Base-by-base conservation (phyloP, 2,329 filamentous ascomycete species). In the Aciculosporium take region DNA sequence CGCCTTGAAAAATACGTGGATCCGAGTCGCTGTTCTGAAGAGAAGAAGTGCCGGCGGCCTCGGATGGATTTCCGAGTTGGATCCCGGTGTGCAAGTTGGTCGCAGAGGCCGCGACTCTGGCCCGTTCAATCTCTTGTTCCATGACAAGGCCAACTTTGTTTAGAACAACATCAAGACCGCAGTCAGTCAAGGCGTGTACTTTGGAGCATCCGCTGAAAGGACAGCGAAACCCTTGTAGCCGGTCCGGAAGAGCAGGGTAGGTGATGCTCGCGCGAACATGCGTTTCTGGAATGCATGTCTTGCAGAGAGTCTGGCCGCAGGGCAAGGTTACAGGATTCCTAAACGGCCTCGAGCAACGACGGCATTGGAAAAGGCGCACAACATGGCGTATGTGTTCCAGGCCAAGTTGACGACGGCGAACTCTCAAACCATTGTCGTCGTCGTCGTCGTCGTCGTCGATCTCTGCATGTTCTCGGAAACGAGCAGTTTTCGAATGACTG, bases 231-330 rank as follows among this genome's bases (percentile, higher is more conserved):
- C 80, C 84, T 50, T 76, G 68, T 31, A 76, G 65, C 30, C 86
- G 73, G 32, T 74, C 76, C 6, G 77, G 72, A 1, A 71, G 70
- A 13, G 76, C 76, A 1, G 85, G 86, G 57, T 89, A 94, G 2
- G 84, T 81, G 44, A 94, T 83, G 46, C 84, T 76, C 37, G 66
- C 65, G 34, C 86, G 74, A 13, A 68, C 58, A 51, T 80, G 73
- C 2, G 77, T 62, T 36, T 73, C 61, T 1, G 87, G 87, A 2
- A 94, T 62, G 59, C 88, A 95, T 38, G 60, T 58, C 52, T 72
- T 77, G 62, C 88, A 95, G 9, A 94, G 60, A 9, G 79, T 80
- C 53, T 81, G 76, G 23, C 87, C 86, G 56, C 88, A 95, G 5
- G 87, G 86, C 4, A 94, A 65, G 0, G 83, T 83, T 43, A 86